phyloP scores from a whole-genome alignment of 2,329 filamentous ascomycete genomes.

The Hymenoscyphus fraxineus region DNA sequence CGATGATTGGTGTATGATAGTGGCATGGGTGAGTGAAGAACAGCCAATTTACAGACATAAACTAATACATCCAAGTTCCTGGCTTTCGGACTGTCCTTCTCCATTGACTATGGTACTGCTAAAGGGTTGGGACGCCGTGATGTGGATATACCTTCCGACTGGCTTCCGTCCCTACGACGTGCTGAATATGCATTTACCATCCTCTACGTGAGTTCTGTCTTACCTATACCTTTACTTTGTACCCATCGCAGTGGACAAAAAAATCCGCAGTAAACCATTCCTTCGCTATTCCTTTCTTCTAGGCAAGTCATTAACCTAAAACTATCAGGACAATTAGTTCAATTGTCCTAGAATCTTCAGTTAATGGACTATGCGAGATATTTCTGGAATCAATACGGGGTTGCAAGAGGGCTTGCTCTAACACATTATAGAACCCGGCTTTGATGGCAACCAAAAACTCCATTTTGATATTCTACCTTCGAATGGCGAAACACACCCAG shows the following conservation, averaged over 20 bases:
- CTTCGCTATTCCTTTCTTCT: too few species aligned
- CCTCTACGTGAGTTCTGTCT: constrained; percentile 49
- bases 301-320: too few species aligned
- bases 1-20: constrained; percentile 78
- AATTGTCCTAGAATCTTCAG: too few species aligned
- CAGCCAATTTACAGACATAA: too few species aligned
- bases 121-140: constrained; percentile 69
- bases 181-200: constrained; percentile 64
- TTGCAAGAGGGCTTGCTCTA: not conserved
- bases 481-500: constrained; percentile 73
- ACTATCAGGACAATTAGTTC: too few species aligned
- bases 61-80: constrained; percentile 40
- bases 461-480: constrained; percentile 87
- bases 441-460: constrained; percentile 90
- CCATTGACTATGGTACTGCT: constrained; percentile 60
- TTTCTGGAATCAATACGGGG: too few species aligned
- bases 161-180: constrained; percentile 50
- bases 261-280: too few species aligned
- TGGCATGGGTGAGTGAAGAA: constrained; percentile 61
- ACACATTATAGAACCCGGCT: constrained; percentile 66
- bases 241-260: not conserved
- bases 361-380: too few species aligned
- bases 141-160: constrained; percentile 48
- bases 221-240: not conserved
- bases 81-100: constrained; percentile 62